phyloP scores from a whole-genome alignment of 1,284 basidiomycete species.

The Tetrapyrgos nigripes region DNA sequence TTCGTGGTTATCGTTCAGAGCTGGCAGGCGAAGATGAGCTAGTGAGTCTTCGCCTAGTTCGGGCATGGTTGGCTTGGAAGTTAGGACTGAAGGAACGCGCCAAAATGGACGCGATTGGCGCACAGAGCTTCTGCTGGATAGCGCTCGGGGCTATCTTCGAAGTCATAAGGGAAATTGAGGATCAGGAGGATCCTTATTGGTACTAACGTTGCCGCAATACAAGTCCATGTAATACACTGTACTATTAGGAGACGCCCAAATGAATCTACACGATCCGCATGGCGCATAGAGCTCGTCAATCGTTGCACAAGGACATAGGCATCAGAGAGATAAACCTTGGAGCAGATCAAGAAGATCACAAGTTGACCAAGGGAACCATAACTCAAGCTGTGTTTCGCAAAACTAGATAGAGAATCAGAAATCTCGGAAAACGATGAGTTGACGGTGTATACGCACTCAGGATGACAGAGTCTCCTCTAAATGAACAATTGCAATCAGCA shows the following conservation, averaged over 20 bases:
- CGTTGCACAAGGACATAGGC: too few relatives aligned
- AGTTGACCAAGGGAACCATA: neutral
- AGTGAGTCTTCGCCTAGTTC: constrained; percentile 45
- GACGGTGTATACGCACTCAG: constrained; percentile 67
- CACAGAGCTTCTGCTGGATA: constrained; percentile 66
- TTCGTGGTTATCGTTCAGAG: constrained; percentile 51
- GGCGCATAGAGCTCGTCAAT: too few relatives aligned
- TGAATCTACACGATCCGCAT: too few relatives aligned
- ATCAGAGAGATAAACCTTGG: too few relatives aligned
- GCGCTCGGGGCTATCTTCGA: constrained; percentile 46
- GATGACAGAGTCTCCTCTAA: constrained; percentile 93
- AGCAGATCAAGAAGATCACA: too few relatives aligned
- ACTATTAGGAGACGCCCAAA: too few relatives aligned
- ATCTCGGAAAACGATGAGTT: constrained; percentile 11
- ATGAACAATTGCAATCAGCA: constrained; percentile 18
- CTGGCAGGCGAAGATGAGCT: constrained; percentile 50
- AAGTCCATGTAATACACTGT: too few relatives aligned
- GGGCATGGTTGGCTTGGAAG: constrained; percentile 60
- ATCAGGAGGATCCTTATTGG: constrained; percentile 1
- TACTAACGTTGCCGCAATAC: too few relatives aligned
- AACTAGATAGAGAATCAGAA: constrained; percentile 50
- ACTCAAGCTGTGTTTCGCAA: constrained; percentile 85
- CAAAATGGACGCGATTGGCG: constrained; percentile 52
- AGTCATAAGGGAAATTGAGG: constrained; percentile 16
- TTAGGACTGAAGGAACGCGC: constrained; percentile 34